Evolutionary conservation across 805 yeast genomes (phyloP).

Genomic region (Torulaspora microellipsoides): DNA sequence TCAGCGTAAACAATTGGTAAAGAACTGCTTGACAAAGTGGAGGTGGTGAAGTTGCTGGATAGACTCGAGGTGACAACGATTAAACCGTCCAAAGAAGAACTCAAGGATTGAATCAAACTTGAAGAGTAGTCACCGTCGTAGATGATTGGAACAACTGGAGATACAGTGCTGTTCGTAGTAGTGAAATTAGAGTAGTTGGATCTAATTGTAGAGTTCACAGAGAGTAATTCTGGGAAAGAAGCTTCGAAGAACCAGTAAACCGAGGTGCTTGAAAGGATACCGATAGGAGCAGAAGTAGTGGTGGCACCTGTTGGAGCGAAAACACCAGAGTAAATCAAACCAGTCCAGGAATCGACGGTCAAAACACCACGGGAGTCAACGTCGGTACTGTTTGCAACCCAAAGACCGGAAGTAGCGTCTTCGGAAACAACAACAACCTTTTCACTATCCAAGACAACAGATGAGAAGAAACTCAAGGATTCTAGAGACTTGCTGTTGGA

Average conservation of each 20-base stretch:
- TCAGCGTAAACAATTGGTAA: constrained; percentile 32
- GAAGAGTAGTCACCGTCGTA: constrained; percentile 24
- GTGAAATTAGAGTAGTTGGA: constrained; percentile 24
- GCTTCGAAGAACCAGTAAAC: constrained; percentile 28
- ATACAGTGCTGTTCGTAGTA: constrained; percentile 7
- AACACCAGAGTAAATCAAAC: constrained; percentile 28
- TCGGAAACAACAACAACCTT: constrained; percentile 24
- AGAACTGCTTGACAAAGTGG: constrained; percentile 12
- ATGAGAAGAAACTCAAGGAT: constrained; percentile 26
- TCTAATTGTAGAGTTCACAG: constrained; percentile 20
- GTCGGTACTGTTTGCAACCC: constrained; percentile 18
- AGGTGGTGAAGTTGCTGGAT: constrained; percentile 18
- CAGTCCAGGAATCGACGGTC: constrained; percentile 19
- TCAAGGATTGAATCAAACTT: constrained; percentile 14
- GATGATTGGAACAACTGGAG: constrained; percentile 27
- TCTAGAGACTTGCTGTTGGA: constrained; percentile 24
- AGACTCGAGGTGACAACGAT: constrained; percentile 23
- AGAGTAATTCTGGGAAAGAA: constrained; percentile 18
- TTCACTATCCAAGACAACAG: constrained; percentile 20
- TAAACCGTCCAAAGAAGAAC: constrained; percentile 22
- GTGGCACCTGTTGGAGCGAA: constrained; percentile 20
- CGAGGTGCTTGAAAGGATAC: constrained; percentile 17
- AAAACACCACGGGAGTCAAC: constrained; percentile 26
- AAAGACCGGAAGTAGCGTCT: constrained; percentile 16
- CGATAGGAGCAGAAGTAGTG: constrained; percentile 23